phyloP scores from a whole-genome alignment of 2,329 filamentous ascomycete genomes.

The Decorospora gaudefroyi region DNA sequence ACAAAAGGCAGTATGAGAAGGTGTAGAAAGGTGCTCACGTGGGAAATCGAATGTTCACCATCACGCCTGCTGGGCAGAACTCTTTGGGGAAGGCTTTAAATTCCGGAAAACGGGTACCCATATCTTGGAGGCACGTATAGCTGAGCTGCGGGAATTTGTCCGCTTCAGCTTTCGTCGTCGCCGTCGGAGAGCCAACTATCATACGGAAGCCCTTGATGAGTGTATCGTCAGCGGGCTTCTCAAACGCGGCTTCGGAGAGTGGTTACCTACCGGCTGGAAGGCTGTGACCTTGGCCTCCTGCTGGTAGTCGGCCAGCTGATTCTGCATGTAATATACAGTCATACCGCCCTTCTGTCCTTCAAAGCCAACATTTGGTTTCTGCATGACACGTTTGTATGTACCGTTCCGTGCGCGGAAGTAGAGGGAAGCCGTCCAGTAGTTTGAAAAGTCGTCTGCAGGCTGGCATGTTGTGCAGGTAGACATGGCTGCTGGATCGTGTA shows the following conservation, averaged over 20 bases:
- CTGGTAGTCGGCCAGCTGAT: constrained; percentile 29
- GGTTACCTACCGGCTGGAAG: constrained; percentile 41
- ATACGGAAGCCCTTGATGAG: constrained; percentile 31
- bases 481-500: constrained; percentile 26
- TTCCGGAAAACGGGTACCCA: constrained; percentile 49
- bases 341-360: constrained; percentile 32
- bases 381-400: constrained; percentile 33
- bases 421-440: constrained; percentile 37
- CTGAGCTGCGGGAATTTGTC: constrained; percentile 52
- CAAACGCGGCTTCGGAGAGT: too few relatives aligned
- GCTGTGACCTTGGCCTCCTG: constrained; percentile 50
- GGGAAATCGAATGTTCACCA: constrained; percentile 51
- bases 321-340: constrained; percentile 41
- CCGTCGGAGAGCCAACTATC: constrained; percentile 34
- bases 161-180: constrained; percentile 37
- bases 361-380: constrained; percentile 36
- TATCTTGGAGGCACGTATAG: constrained; percentile 52
- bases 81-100: constrained; percentile 49
- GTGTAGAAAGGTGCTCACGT: constrained; percentile 21
- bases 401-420: constrained; percentile 34
- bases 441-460: constrained; percentile 23
- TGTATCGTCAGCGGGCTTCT: not conserved
- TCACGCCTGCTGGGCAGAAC: constrained; percentile 51
- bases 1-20: not conserved
- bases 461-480: constrained; percentile 37